These are phyloP conservation scores for Penicillium nordicum DNA, from an alignment of 2,329 filamentous ascomycete species.

Conservation along the genomic window DNA sequence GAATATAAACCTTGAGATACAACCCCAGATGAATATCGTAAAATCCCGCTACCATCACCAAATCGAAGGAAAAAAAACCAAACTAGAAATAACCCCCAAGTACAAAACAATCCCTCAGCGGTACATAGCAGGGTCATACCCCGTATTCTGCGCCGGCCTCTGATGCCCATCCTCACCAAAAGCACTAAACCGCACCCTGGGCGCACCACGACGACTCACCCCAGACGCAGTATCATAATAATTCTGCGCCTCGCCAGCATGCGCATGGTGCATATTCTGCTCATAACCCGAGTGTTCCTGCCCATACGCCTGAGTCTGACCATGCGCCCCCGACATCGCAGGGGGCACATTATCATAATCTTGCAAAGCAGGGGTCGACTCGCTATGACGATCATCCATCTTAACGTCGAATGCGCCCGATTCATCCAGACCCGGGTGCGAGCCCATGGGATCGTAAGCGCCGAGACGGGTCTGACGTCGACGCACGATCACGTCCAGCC, in stretches of 20 bases:
- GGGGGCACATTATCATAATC: constrained; percentile 11
- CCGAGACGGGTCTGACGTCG: constrained; percentile 46
- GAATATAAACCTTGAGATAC: not conserved
- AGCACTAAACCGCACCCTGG: constrained; percentile 22
- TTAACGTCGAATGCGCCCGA: constrained; percentile 34
- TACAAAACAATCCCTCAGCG: constrained; percentile 18
- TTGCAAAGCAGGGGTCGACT: constrained; percentile 9
- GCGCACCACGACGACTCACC: constrained; percentile 15
- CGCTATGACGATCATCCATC: constrained; percentile 26
- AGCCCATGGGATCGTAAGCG: constrained; percentile 48
- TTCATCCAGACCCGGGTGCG: constrained; percentile 26
- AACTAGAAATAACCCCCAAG: not conserved
- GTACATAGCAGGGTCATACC: constrained; percentile 36
- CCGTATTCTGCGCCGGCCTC: constrained; percentile 31
- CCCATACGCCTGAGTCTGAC: not conserved
- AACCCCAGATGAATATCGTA: not conserved
- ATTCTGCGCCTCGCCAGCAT: constrained; percentile 25
- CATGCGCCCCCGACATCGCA: constrained; percentile 1
- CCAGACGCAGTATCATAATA: constrained; percentile 30
- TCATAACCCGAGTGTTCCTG: constrained; percentile 1
- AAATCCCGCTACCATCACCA: not conserved
- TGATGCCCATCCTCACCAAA: constrained; percentile 23
- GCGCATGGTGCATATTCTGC: constrained; percentile 19
- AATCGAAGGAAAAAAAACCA: not conserved
- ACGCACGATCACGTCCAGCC: constrained; percentile 51